Percentiles rank a stretch among this genome's conserved stretches.
Conservation (phyloP, 257 asterid species). For the Forsythia suspensa region DNA sequence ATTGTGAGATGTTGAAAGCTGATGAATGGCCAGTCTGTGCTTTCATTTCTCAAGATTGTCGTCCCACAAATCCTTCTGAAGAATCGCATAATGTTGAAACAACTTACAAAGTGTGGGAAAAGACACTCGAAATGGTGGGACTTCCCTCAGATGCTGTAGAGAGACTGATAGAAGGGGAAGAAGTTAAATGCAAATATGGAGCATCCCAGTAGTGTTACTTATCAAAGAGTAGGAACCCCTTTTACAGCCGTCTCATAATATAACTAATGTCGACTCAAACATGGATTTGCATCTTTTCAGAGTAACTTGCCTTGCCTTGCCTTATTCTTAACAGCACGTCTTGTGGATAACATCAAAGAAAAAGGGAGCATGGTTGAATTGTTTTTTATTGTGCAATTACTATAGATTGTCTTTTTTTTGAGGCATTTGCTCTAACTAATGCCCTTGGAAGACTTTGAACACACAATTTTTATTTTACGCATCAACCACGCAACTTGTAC, state of each 20-base stretch:
- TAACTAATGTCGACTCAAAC: background rate
- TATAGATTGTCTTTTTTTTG: background rate
- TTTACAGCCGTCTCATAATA: background rate
- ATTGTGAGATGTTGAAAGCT: slow-evolving; percentile 78
- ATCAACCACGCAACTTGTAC: too few relatives aligned
- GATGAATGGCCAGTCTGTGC: slow-evolving; percentile 99
- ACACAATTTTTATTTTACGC: background rate
- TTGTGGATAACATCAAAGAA: background rate
- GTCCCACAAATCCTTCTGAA: slow-evolving; percentile 90
- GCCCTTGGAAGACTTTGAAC: background rate
- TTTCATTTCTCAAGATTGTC: slow-evolving; percentile 81
- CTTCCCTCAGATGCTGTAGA: slow-evolving; percentile 85
- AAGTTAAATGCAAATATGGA: slow-evolving; percentile 54
- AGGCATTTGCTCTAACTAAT: background rate
- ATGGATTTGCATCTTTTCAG: background rate
- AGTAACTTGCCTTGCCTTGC: too few relatives aligned
- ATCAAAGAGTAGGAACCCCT: background rate
- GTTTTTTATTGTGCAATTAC: background rate
- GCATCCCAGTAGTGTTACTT: slow-evolving; percentile 10
- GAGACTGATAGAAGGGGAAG: slow-evolving; percentile 80
- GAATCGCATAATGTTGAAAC: slow-evolving; percentile 84
- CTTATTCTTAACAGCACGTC: background rate
- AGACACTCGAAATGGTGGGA: slow-evolving; percentile 80
- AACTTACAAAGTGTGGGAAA: slow-evolving; percentile 76
- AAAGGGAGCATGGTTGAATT: background rate